phyloP scores from a whole-genome alignment of 1,284 basidiomycete species.

The Trichosporon inkin region DNA sequence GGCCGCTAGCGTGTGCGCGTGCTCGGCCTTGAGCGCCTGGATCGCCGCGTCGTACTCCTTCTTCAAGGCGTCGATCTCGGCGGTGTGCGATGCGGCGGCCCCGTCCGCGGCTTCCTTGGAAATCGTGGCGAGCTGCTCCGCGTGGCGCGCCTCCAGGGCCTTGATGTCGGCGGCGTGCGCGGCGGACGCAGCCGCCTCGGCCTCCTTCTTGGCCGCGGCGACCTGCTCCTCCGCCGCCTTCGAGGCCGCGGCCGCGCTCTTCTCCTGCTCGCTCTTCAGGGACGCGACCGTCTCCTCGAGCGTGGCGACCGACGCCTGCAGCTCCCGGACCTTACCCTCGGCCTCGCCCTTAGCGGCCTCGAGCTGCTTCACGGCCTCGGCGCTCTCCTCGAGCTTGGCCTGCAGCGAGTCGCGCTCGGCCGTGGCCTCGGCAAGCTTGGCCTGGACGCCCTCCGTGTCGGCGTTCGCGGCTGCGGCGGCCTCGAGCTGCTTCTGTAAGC shows the following conservation, averaged over 20 bases:
- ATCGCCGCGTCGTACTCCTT: slow-evolving; percentile 6
- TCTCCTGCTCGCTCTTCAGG: slow-evolving; percentile 8
- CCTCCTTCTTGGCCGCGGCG: slow-evolving; percentile 10
- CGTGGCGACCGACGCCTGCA: slow-evolving; percentile 1
- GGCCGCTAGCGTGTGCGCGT: slow-evolving; percentile 21
- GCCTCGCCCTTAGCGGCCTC: slow-evolving; percentile 12
- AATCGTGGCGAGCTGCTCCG: slow-evolving; percentile 7
- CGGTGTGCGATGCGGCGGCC: slow-evolving; percentile 2
- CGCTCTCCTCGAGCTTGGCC: slow-evolving; percentile 19
- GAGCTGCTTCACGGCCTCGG: slow-evolving; percentile 9
- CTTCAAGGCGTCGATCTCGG: slow-evolving; percentile 23
- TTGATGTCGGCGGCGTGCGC: slow-evolving; percentile 18
- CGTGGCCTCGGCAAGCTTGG: slow-evolving; percentile 17
- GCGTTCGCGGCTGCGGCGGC: slow-evolving; percentile 13
- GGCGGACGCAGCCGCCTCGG: slow-evolving; percentile 2
- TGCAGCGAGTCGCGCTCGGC: slow-evolving; percentile 19
- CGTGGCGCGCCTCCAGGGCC: slow-evolving; percentile 16
- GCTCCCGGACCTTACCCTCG: slow-evolving; percentile 2
- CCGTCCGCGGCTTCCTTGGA: slow-evolving; percentile 4
- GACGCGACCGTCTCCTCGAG: slow-evolving; percentile 4
- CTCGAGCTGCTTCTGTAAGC: slow-evolving; percentile 26
- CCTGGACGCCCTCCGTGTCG: slow-evolving; percentile 10
- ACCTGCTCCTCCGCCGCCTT: slow-evolving; percentile 3
- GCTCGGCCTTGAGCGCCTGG: slow-evolving; percentile 13
- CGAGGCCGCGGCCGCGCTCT: background rate